Evolutionary conservation across 352 stramenopile species (phyloP).

Genomic region (Pythium coloratum): DNA sequence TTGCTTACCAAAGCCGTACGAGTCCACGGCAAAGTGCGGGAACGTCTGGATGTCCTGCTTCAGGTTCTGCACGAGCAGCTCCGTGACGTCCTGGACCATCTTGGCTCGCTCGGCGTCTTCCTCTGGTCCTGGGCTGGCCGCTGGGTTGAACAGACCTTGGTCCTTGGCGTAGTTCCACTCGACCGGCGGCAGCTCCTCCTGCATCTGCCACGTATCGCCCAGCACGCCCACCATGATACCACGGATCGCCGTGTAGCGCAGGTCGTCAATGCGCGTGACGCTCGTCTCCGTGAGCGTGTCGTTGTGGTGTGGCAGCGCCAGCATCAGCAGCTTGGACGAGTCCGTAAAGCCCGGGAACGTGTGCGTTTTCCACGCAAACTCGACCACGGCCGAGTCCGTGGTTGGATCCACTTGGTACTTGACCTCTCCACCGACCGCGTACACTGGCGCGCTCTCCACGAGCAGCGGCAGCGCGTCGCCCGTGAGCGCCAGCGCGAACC

Average conservation of each 20-base stretch:
- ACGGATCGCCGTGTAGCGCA: conserved; percentile 72
- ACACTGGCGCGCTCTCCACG: conserved; percentile 58
- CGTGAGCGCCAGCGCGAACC: conserved; percentile 48
- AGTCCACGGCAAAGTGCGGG: conserved; percentile 47
- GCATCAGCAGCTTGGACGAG: conserved; percentile 58
- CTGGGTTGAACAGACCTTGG: conserved; percentile 54
- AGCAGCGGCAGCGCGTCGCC: conserved; percentile 44
- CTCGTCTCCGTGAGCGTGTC: conserved; percentile 29
- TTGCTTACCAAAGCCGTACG: conserved; percentile 84
- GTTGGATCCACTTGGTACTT: conserved; percentile 41
- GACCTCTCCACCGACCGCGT: conserved; percentile 54
- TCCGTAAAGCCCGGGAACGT: conserved; percentile 33
- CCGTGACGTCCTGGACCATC: conserved; percentile 36
- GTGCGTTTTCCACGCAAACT: conserved; percentile 67
- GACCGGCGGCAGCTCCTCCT: conserved; percentile 52
- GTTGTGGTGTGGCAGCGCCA: conserved; percentile 72
- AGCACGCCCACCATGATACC: conserved; percentile 71
- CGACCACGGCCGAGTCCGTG: conserved; percentile 32
- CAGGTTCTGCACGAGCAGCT: conserved; percentile 47
- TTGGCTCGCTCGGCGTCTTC: conserved; percentile 17
- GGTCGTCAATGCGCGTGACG: conserved; percentile 31
- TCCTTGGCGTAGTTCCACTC: conserved; percentile 64
- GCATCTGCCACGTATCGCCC: conserved; percentile 63
- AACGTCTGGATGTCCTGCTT: conserved; percentile 55
- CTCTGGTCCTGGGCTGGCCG: conserved; percentile 11